phyloP scores from a whole-genome alignment of 2,329 filamentous ascomycete species.

The Whalleya microplaca region DNA sequence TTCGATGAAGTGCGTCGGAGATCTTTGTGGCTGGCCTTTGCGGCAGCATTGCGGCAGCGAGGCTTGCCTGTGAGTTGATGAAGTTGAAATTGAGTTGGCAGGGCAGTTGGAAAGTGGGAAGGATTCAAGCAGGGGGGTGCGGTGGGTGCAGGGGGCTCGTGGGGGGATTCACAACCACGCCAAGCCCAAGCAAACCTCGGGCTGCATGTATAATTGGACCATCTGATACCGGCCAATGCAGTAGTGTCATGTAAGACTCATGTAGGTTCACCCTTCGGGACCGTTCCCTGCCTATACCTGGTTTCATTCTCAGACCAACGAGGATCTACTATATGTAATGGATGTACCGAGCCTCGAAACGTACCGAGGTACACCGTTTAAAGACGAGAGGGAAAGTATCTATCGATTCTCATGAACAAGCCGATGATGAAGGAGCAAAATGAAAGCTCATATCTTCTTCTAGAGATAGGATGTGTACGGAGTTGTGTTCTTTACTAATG shows the following conservation, averaged over 20 bases:
- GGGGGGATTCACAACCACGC: too few relatives aligned
- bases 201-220: background rate
- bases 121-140: background rate
- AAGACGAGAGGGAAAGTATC: too few relatives aligned
- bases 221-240: background rate
- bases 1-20: slow-evolving; percentile 6
- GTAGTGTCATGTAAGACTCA: background rate
- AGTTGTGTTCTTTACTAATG: too few relatives aligned
- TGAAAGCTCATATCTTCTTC: too few relatives aligned
- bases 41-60: background rate
- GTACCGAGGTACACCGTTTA: too few relatives aligned
- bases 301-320: background rate
- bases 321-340: too few relatives aligned
- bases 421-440: too few relatives aligned
- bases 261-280: background rate
- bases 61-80: background rate
- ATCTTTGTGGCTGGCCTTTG: background rate
- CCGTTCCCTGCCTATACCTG: too few relatives aligned
- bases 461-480: too few relatives aligned
- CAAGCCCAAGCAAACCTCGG: background rate
- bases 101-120: background rate
- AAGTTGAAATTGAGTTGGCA: background rate
- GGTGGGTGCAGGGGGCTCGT: too few relatives aligned
- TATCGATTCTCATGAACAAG: too few relatives aligned
- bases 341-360: too few relatives aligned